Evolutionary conservation across 225 moss, liverwort and hornwort species (phyloP).

Genomic region (Rhytidiadelphus loreus): DNA sequence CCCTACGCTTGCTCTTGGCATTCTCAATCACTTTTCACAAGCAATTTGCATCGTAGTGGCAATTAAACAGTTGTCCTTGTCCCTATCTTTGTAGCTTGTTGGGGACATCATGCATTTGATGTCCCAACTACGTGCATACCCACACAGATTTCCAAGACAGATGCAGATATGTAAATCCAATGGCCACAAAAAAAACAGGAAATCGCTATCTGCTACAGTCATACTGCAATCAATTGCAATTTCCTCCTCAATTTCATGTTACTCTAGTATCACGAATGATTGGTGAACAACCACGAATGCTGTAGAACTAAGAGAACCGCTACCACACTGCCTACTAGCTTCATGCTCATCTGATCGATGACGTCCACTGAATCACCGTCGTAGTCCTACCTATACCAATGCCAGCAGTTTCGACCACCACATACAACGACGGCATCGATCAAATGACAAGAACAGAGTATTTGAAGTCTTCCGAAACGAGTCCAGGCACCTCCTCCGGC

Average conservation of each 20-base stretch:
- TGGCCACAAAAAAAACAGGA: neutral
- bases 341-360: neutral
- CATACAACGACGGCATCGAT: neutral
- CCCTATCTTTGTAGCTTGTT: neutral
- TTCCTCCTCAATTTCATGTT: neutral
- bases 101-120: neutral
- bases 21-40: neutral
- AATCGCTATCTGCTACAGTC: neutral
- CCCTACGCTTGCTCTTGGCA: neutral
- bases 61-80: neutral
- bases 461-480: neutral
- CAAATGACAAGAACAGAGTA: neutral
- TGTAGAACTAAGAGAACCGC: neutral
- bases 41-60: neutral
- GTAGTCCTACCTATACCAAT: neutral
- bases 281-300: neutral
- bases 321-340: neutral
- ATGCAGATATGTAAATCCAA: neutral
- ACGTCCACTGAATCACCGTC: neutral
- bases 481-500: neutral
- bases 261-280: neutral
- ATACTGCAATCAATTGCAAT: neutral
- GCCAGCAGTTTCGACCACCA: neutral
- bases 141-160: neutral
- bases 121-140: neutral